Evolutionary conservation across 192 early-diverging fungal species (phyloP).

Genomic region (Kickxella alabastrina): DNA sequence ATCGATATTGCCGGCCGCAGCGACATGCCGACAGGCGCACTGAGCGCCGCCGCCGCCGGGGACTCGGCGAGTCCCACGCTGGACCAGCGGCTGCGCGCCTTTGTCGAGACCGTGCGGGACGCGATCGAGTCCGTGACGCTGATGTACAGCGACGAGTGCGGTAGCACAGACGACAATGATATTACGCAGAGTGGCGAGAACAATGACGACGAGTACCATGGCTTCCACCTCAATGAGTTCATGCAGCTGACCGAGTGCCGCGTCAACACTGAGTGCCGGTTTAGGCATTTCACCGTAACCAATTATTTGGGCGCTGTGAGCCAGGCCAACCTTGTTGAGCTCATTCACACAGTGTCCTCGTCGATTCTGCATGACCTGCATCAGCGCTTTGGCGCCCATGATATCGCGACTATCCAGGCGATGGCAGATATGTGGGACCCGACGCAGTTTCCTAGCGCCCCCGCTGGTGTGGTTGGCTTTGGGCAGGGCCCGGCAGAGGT

Average conservation of each 20-base stretch:
- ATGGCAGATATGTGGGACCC: slow-evolving; percentile 46
- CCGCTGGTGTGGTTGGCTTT: slow-evolving; percentile 7
- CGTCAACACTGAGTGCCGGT: slow-evolving; percentile 17
- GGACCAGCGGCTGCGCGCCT: slow-evolving; percentile 40
- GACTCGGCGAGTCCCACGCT: slow-evolving; percentile 22
- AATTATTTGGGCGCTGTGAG: slow-evolving; percentile 25
- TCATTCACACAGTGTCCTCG: slow-evolving; percentile 42
- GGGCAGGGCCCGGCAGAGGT: slow-evolving; percentile 6
- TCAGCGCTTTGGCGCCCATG: slow-evolving; percentile 23
- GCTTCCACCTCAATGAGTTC: slow-evolving; percentile 48
- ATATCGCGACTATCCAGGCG: slow-evolving; percentile 33
- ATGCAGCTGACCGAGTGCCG: slow-evolving; percentile 33
- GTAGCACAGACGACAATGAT: not conserved
- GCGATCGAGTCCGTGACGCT: slow-evolving; percentile 44
- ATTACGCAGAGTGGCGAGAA: not conserved
- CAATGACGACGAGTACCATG: slow-evolving; percentile 30
- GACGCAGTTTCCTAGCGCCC: slow-evolving; percentile 24
- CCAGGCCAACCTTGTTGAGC: slow-evolving; percentile 30
- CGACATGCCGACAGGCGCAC: slow-evolving; percentile 26
- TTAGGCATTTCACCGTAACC: slow-evolving; percentile 28
- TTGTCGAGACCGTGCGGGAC: slow-evolving; percentile 30
- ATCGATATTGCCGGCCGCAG: slow-evolving; percentile 24
- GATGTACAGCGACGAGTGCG: slow-evolving; percentile 43
- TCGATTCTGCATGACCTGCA: slow-evolving; percentile 38
- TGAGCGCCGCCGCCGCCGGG: slow-evolving; percentile 18